These are phyloP conservation scores for Alternaria sp. DNA, from an alignment of 2,329 filamentous ascomycete genomes.

Conservation along the genomic window DNA sequence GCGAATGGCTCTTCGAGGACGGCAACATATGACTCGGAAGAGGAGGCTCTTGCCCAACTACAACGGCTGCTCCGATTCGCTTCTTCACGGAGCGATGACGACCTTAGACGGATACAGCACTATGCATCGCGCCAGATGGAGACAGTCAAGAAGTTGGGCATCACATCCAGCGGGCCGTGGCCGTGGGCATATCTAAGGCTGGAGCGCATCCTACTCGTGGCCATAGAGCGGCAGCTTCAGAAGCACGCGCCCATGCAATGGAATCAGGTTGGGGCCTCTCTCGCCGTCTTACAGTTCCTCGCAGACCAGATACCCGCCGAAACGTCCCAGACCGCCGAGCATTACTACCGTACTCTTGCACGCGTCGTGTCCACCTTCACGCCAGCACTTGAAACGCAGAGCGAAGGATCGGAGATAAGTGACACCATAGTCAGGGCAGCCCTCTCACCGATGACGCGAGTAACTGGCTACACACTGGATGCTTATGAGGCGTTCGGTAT, in stretches of 20 bases:
- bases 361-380: conserved; percentile 25
- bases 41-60: conserved; percentile 50
- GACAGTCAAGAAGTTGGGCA: conserved; percentile 30
- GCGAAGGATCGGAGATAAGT: conserved; percentile 8
- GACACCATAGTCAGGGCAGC: conserved; percentile 29
- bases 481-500: conserved; percentile 49
- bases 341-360: conserved; percentile 43
- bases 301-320: conserved; percentile 42
- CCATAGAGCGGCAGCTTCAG: conserved; percentile 33
- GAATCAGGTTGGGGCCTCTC: conserved; percentile 17
- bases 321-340: conserved; percentile 39
- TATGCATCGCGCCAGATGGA: conserved; percentile 49
- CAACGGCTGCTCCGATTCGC: conserved; percentile 54
- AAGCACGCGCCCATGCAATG: conserved; percentile 13
- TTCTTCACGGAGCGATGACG: conserved; percentile 44
- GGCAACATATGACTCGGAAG: conserved; percentile 46
- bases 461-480: conserved; percentile 45
- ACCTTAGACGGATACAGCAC: conserved; percentile 49
- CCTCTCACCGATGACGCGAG: conserved; percentile 37
- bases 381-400: conserved; percentile 2
- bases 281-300: conserved; percentile 37
- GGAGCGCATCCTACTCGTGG: conserved; percentile 47
- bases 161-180: conserved; percentile 45
- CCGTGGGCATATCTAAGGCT: conserved; percentile 51
- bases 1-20: conserved; percentile 7